Conservation (phyloP, 2,329 filamentous ascomycete species). For the Metarhizium humberi region DNA sequence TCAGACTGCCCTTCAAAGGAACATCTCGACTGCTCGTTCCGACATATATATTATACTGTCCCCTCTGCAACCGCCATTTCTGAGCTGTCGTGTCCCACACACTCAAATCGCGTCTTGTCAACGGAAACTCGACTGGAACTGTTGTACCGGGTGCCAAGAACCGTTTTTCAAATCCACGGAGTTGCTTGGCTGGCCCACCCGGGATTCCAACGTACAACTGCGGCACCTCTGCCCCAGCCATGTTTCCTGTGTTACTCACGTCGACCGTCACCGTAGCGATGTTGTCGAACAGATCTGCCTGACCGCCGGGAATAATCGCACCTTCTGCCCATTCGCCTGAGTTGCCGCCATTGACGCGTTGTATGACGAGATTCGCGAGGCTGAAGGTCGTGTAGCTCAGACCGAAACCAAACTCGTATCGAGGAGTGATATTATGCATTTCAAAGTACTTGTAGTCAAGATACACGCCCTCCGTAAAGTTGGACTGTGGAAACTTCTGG, state of each 20-base stretch:
- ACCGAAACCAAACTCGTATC: conserved; percentile 49
- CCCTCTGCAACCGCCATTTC: conserved; percentile 46
- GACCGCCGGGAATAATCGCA: conserved; percentile 32
- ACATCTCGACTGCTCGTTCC: conserved; percentile 38
- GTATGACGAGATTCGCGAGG: conserved; percentile 33
- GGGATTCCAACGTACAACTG: conserved; percentile 41
- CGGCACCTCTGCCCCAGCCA: conserved; percentile 35
- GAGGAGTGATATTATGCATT: conserved; percentile 33
- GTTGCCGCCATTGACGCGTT: conserved; percentile 11
- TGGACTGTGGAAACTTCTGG: conserved; percentile 38
- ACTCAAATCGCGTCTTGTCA: conserved; percentile 57
- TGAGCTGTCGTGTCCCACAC: conserved; percentile 54
- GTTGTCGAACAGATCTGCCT: conserved; percentile 37
- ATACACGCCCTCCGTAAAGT: conserved; percentile 42
- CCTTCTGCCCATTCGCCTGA: conserved; percentile 28
- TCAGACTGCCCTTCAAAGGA: conserved; percentile 28
- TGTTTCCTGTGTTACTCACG: conserved; percentile 32
- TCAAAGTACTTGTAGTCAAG: conserved; percentile 49
- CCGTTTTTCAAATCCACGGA: conserved; percentile 59
- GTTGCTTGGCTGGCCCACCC: conserved; percentile 41
- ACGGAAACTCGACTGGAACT: conserved; percentile 35
- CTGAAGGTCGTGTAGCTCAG: conserved; percentile 46
- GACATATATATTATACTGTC: conserved; percentile 34
- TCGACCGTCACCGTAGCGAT: conserved; percentile 28
- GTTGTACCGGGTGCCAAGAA: conserved; percentile 35